phyloP scores from a whole-genome alignment of 306 rosid genomes.

The Casuarina cunninghamiana region DNA sequence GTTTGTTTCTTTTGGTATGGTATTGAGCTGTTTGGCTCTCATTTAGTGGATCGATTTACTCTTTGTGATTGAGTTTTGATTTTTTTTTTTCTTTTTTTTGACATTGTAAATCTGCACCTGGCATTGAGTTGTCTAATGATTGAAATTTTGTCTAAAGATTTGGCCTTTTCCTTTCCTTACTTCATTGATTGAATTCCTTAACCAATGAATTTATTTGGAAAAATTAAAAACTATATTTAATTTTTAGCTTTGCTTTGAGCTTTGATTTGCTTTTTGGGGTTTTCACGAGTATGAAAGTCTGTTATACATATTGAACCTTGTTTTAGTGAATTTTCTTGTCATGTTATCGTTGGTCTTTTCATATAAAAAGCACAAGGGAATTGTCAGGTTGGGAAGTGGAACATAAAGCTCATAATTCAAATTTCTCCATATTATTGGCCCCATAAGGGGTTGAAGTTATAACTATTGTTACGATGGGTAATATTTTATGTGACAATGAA shows the following conservation, averaged over 20 bases:
- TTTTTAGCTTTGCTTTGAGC: neutral
- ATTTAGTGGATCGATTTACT: constrained; percentile 27
- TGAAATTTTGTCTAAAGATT: constrained; percentile 22
- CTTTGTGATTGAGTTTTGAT: neutral
- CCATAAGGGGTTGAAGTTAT: neutral
- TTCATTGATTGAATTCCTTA: neutral
- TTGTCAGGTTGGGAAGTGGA: neutral
- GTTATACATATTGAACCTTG: neutral
- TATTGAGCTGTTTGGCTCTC: constrained; percentile 7
- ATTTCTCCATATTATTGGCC: neutral
- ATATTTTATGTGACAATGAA: neutral
- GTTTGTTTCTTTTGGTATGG: neutral
- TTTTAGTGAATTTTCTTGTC: neutral
- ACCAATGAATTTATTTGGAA: neutral
- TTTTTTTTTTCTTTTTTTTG: neutral
- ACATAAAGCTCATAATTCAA: neutral
- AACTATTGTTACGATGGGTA: neutral
- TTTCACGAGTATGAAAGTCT: too few relatives aligned
- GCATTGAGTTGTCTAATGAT: constrained; percentile 27
- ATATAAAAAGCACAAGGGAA: neutral
- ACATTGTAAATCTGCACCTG: constrained; percentile 8
- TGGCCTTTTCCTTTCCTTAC: constrained; percentile 17
- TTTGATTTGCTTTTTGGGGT: neutral
- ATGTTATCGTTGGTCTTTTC: neutral
- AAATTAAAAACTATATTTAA: neutral